These are phyloP conservation scores for Candida ficus DNA, from an alignment of 805 yeast genomes.

Conservation along the genomic window DNA sequence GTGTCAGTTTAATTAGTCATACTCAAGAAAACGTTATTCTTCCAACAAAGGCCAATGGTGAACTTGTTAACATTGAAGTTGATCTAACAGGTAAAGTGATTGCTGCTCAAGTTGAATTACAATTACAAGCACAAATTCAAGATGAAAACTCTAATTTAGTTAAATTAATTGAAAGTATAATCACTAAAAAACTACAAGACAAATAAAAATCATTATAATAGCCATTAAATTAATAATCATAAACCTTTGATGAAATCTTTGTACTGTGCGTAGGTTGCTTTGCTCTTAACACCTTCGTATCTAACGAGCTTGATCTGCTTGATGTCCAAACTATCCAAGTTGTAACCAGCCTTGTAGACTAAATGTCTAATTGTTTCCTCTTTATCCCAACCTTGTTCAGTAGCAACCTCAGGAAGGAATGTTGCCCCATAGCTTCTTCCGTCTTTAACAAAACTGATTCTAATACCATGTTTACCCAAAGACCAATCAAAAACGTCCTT, in stretches of 20 bases:
- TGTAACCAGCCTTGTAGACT: slow-evolving; percentile 64
- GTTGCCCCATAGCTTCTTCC: slow-evolving; percentile 59
- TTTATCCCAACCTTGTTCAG: slow-evolving; percentile 79
- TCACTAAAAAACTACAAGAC: slow-evolving; percentile 40
- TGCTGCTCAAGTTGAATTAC: slow-evolving; percentile 72
- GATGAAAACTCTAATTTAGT: slow-evolving; percentile 46
- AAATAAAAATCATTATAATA: neutral
- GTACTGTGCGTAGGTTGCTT: slow-evolving; percentile 37
- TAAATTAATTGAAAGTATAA: slow-evolving; percentile 41
- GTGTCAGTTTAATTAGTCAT: slow-evolving; percentile 87
- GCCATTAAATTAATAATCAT: neutral
- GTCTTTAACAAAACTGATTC: slow-evolving; percentile 42
- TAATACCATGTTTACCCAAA: slow-evolving; percentile 78
- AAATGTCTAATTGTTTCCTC: slow-evolving; percentile 65
- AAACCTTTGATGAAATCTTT: slow-evolving; percentile 11
- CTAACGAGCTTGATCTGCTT: slow-evolving; percentile 41
- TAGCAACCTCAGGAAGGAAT: slow-evolving; percentile 85
- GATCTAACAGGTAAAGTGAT: slow-evolving; percentile 90
- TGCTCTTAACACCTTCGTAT: slow-evolving; percentile 50
- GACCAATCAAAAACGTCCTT: slow-evolving; percentile 34
- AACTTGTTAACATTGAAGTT: slow-evolving; percentile 82
- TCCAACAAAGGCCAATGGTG: slow-evolving; percentile 60
- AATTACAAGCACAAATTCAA: slow-evolving; percentile 48
- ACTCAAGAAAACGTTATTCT: slow-evolving; percentile 79
- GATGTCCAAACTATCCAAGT: slow-evolving; percentile 28